Evolutionary conservation across 1,139 yeast species (phyloP).

Genomic region (Yamadazyma spencermartinsiae): DNA sequence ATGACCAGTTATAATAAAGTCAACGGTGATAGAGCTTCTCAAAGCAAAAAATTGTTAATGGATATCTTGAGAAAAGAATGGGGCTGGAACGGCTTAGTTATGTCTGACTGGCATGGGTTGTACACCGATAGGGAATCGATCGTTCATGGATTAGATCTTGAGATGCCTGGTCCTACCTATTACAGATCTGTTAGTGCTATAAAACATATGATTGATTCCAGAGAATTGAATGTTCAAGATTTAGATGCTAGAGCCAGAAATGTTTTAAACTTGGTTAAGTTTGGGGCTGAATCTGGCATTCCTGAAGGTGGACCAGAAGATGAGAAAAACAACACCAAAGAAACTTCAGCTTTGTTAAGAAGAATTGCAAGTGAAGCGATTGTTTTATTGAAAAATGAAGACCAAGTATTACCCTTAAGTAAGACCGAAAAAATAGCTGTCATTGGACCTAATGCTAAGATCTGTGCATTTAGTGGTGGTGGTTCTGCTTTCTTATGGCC

Average conservation of each 20-base stretch:
- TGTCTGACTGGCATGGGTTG: conserved; percentile 67
- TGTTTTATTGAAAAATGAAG: conserved; percentile 55
- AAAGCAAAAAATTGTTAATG: conserved; percentile 39
- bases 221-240: conserved; percentile 30
- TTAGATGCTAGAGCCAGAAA: conserved; percentile 46
- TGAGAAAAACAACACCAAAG: conserved; percentile 36
- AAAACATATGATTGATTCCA: conserved; percentile 29
- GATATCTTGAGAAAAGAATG: conserved; percentile 38
- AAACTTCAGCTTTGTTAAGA: conserved; percentile 44
- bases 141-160: conserved; percentile 57
- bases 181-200: conserved; percentile 42
- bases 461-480: conserved; percentile 32
- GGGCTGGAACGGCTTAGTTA: conserved; percentile 51
- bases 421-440: conserved; percentile 26
- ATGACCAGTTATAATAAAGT: conserved; percentile 64
- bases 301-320: conserved; percentile 35
- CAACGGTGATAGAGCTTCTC: conserved; percentile 58
- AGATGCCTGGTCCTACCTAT: conserved; percentile 63
- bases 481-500: conserved; percentile 36
- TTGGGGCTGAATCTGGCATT: conserved; percentile 34
- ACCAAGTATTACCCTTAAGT: conserved; percentile 39
- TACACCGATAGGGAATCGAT: conserved; percentile 49
- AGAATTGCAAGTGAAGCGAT: conserved; percentile 50
- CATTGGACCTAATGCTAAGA: conserved; percentile 38
- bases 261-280: conserved; percentile 48